Evolutionary conservation across 2,329 filamentous ascomycete species (phyloP).

Genomic region (Botrytis aclada): DNA sequence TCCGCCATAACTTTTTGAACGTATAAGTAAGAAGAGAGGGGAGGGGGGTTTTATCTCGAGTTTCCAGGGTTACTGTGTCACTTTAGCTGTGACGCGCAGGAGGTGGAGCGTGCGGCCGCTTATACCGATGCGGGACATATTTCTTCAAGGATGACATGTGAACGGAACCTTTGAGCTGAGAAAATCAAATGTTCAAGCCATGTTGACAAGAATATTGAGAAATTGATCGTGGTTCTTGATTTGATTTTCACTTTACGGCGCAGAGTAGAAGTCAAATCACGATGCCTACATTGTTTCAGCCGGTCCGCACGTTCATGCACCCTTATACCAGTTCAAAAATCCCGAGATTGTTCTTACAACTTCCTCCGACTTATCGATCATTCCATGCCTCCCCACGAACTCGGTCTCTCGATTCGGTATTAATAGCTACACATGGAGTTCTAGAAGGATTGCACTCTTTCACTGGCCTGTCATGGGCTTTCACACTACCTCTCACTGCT

Average conservation of each 20-base stretch:
- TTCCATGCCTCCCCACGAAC: conserved; percentile 50
- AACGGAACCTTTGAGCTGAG: not conserved
- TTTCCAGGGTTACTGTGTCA: conserved; percentile 20
- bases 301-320: not conserved
- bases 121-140: not conserved
- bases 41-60: conserved; percentile 1
- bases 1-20: conserved; percentile 30
- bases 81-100: conserved; percentile 19
- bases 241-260: not conserved
- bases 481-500: conserved; percentile 53
- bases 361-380: conserved; percentile 38
- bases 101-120: conserved; percentile 15
- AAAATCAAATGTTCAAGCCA: conserved; percentile 11
- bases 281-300: conserved; percentile 17
- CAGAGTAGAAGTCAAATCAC: not conserved
- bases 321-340: not conserved
- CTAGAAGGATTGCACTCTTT: conserved; percentile 50
- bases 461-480: conserved; percentile 51
- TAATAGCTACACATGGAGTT: conserved; percentile 45
- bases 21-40: not conserved
- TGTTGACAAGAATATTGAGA: not conserved
- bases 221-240: not conserved
- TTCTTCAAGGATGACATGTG: conserved; percentile 16
- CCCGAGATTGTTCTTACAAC: conserved; percentile 24
- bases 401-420: conserved; percentile 43